Base-by-base conservation (phyloP, 164 flowering plant species). In the Stephania yunnanensis region DNA sequence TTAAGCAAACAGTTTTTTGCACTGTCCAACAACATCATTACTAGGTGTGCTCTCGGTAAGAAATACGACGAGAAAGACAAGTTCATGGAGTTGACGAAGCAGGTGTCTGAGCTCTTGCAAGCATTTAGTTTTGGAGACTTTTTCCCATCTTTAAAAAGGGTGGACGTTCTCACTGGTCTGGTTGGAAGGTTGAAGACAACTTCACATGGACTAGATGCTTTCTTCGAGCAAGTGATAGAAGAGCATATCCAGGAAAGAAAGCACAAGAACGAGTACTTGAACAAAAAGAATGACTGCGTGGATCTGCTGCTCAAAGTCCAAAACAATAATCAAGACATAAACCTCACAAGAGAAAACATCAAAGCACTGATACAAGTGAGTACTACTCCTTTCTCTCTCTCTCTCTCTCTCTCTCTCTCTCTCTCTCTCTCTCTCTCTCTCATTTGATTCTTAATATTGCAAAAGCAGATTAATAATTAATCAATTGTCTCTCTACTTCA, bases 41-140 rank as follows among this genome's bases (percentile, higher is more conserved):
- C 29, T 29, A 70, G 69, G 22, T 76, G 74, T 30, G 74, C 48
- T 71, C 31, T 71, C 8, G 73, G 64, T 11, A 71, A 13, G 3
- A 52, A 71, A 36, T 31, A 6, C 30, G 73, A 10, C 29, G 20
- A 71, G 15, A 12, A 46, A 20, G 55, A 36, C 42, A 36, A 36
- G 42, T 36, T 36, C 42, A 36, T 36, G 42, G 42, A 36, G 42
- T 36, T 36, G 42, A 36, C 42, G 9, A 29, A 12, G 53, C 53
- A 48, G 53, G 53, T 48, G 53, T 48, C 53, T 8, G 53, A 48
- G 53, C 53, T 48, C 53, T 8, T 48, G 53, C 11, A 12, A 48
- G 13, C 53, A 8, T 48, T 48, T 1, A 12, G 55, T 50, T 50
- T 50, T 50, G 11, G 15, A 9, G 55, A 50, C 55, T 50, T 50